Evolutionary conservation across 148 eudicot genomes (phyloP), one percentile per base, ranked within the genome.

Genomic region (Talinum fruticosum): DNA sequence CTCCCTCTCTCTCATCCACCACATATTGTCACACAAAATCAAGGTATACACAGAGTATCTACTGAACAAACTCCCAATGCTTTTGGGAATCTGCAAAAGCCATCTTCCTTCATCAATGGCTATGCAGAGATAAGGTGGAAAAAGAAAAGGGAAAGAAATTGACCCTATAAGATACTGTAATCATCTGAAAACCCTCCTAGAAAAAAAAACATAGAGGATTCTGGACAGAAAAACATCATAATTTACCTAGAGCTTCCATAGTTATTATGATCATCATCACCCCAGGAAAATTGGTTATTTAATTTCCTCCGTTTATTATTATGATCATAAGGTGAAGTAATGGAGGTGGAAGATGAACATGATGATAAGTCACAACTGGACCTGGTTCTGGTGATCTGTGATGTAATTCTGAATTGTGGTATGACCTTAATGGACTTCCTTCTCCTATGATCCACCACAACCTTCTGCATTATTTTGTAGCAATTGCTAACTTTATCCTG

Each of bases 31-130:
- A 79, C 77, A 66, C 68, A 53, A 49, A 66, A 79, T 79, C 73
- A 65, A n/a, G 57, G 72, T 79, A 71, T 35, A 51, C 57, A 51
- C 6, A 59, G n/a, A 59, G 26, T 23, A 14, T 71, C 67, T 49
- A 76, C 76, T 62, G 76, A 65, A 70, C 81, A 62, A 68, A 72
- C 49, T 54, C 80, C 85, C 93, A 88, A 85, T 81, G 71, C 90
- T 92, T 80, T 87, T 81, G 94, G 92, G 94, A 91, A 85, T 88
- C 83, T 81, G 92, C 93, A 88, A 82, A 79, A 24, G 84, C 87
- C 94, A 82, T 78, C 73, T 33, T 34, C 53, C 65, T 73, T 77
- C 34, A 80, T 85, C 61, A 76, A 66, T 82, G 87, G 80, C 87
- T 66, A 14, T 84, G 82, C 88, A 83, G 73, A 45, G 78, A 28